These are phyloP conservation scores for Prillingera fragicola DNA, from an alignment of 1,284 basidiomycete genomes.

Conservation along the genomic window DNA sequence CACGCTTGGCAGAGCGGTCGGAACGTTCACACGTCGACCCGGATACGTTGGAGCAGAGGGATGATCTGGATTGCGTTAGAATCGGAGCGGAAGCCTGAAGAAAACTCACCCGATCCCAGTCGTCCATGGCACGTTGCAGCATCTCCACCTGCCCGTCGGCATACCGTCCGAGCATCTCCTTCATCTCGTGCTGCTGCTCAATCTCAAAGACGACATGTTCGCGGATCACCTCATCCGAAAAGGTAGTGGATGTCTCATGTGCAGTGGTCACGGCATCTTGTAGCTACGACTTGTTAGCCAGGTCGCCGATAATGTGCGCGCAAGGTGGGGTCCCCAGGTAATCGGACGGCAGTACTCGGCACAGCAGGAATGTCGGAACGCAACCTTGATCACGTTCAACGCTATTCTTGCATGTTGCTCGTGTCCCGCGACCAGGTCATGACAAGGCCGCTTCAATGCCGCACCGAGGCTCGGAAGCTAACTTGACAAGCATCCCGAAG, in stretches of 20 bases:
- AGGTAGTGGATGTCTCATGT: constrained; percentile 90
- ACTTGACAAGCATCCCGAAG: too few species aligned
- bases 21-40: constrained; percentile 64
- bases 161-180: constrained; percentile 79
- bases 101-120: constrained; percentile 64
- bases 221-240: constrained; percentile 85
- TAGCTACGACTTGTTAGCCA: constrained; percentile 56
- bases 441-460: too few species aligned
- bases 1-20: too few species aligned
- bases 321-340: too few species aligned
- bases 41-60: constrained; percentile 76
- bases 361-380: too few species aligned
- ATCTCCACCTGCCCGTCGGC: constrained; percentile 94
- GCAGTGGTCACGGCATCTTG: constrained; percentile 93
- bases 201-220: constrained; percentile 87
- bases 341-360: too few species aligned
- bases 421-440: too few species aligned
- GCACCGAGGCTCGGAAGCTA: too few species aligned
- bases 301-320: too few species aligned
- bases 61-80: constrained; percentile 54
- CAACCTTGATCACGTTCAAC: too few species aligned
- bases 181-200: constrained; percentile 90
- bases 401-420: too few species aligned
- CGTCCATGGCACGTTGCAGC: constrained; percentile 81
- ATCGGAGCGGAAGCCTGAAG: too few species aligned